Percentiles rank a stretch among this genome's conserved stretches.
Conservation (phyloP, 2,329 filamentous ascomycete genomes). For the Penicillium capsulatum region DNA sequence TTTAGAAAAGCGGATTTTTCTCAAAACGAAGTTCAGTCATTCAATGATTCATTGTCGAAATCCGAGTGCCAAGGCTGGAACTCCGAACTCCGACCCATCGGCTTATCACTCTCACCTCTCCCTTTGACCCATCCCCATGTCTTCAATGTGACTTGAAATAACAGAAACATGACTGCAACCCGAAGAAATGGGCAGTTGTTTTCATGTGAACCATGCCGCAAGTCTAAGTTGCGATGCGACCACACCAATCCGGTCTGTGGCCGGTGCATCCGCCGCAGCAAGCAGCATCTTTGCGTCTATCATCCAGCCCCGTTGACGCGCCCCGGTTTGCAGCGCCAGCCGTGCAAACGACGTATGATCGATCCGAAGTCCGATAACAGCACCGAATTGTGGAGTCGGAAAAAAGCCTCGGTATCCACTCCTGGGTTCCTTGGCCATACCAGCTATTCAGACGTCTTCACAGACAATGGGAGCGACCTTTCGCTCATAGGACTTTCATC, state of each 20-base stretch:
- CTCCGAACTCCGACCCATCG: constrained; percentile 3
- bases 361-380: neutral
- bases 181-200: constrained; percentile 16
- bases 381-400: constrained; percentile 4
- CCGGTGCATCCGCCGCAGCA: constrained; percentile 15
- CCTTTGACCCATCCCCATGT: no score
- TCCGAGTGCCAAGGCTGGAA: neutral
- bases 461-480: constrained; percentile 9
- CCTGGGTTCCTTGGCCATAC: constrained; percentile 9
- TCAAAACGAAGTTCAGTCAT: no score
- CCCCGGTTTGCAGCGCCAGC: constrained; percentile 3
- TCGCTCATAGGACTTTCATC: neutral
- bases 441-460: constrained; percentile 7
- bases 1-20: no score
- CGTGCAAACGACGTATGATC: neutral
- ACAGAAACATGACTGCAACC: constrained; percentile 4
- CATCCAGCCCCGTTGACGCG: constrained; percentile 15
- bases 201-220: constrained; percentile 26
- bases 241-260: constrained; percentile 20
- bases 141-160: neutral
- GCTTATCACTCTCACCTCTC: no score
- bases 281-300: constrained; percentile 17
- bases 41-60: no score
- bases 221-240: constrained; percentile 25
- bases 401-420: constrained; percentile 2